Percentiles rank a stretch among this genome's conserved stretches.
phyloP scores from a whole-genome alignment of 257 asterid species.

The Nicotiana noctiflora region DNA sequence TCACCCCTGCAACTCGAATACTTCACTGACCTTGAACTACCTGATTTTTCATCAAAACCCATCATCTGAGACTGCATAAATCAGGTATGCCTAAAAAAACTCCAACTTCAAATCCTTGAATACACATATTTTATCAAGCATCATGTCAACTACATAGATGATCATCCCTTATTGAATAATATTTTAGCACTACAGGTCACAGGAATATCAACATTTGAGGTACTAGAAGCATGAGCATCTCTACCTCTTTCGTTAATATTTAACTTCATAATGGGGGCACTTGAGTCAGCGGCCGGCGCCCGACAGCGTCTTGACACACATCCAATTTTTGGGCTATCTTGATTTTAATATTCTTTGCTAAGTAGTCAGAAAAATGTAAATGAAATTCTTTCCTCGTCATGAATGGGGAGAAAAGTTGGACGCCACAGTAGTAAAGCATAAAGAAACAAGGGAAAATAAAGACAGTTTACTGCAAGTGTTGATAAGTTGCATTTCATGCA shows the following conservation, averaged over 20 bases:
- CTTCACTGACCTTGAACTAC: slow-evolving; percentile 4
- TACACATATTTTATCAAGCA: not conserved
- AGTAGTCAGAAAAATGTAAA: not conserved
- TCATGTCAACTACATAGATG: not conserved
- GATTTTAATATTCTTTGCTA: not conserved
- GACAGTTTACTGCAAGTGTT: not conserved
- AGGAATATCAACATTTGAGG: not conserved
- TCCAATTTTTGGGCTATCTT: not conserved
- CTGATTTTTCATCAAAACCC: not conserved
- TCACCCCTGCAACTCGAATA: not conserved
- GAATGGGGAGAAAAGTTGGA: slow-evolving; percentile 2
- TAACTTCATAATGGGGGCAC: not conserved
- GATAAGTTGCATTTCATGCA: not conserved
- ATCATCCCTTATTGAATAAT: not conserved
- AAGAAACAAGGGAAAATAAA: not conserved
- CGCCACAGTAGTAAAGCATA: not conserved
- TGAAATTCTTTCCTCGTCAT: not conserved
- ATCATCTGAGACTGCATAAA: not conserved
- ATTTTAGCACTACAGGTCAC: not conserved
- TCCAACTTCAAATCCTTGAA: not conserved
- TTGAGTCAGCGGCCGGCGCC: no score
- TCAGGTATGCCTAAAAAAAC: not conserved
- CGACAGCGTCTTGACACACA: no score
- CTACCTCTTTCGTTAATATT: not conserved
- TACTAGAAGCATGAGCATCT: not conserved